Evolutionary conservation across 2,329 filamentous ascomycete species (phyloP), one percentile per base, ranked within the genome.

Genomic region (Aspergillus sp.): DNA sequence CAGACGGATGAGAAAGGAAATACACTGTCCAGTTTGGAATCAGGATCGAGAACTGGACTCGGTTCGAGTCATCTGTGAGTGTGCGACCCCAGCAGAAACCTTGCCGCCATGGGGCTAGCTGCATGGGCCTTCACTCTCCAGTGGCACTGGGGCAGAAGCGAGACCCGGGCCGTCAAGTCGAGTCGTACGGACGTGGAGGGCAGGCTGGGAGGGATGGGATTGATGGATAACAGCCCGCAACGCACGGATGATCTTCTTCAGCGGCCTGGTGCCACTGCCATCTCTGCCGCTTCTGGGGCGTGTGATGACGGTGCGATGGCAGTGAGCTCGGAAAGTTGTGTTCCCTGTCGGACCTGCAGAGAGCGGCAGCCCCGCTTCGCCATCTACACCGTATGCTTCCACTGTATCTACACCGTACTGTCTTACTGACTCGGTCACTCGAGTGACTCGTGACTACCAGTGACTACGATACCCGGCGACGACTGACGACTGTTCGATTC

Each of bases 161-260:
- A 41, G 47, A 51, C 45, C 30, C 53, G 22, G 30, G 54, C 42
- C 41, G 34, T 47, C 48, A 41, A 52, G 20, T 30, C 7, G 15
- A 43, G 45, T 43, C 39, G 39, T 44, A 43, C 45, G 15, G 44
- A 48, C 49, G 45, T 42, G 38, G 39, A 36, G 34, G 32, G 18
- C 4, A 15, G 17, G 38, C 20, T 17, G 20, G 15, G 26, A 30
- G 26, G 8, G 26, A 30, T 30, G 26, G 36, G n/a, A 36, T 32
- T 48, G 47, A 24, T 47, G 32, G 39, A 44, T 39, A 47, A 24
- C 34, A 48, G 41, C n/a, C 38, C 45, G 38, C 30, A 11, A 41
- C 47, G 32, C 36, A 48, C 26, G 18, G 49, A 42, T 39, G 44
- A 53, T 57, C 49, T 42, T 53, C 43, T 24, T 52, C 55, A 53